Conservation (phyloP, 805 yeast genomes). For the Cyberlindnera samutprakarnensis region DNA sequence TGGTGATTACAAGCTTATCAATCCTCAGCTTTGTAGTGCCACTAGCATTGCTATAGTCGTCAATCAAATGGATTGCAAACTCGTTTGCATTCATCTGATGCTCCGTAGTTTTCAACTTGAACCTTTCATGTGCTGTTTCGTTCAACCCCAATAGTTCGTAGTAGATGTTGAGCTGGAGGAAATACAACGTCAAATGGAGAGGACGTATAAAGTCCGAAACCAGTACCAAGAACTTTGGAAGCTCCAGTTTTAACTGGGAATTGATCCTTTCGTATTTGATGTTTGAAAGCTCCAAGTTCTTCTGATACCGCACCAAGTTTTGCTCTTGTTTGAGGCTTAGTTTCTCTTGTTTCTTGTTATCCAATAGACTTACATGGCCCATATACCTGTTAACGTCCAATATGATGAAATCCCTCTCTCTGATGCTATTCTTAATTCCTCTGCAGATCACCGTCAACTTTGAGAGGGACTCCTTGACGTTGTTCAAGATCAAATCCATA, state of each 20-base stretch:
- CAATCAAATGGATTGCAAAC: slow-evolving; percentile 5
- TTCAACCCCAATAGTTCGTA: slow-evolving; percentile 25
- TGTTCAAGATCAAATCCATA: slow-evolving; percentile 21
- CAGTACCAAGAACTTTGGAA: slow-evolving; percentile 36
- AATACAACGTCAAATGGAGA: slow-evolving; percentile 26
- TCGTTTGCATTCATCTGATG: not conserved
- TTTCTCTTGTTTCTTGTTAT: slow-evolving; percentile 18
- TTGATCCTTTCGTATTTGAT: slow-evolving; percentile 33
- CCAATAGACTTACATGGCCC: slow-evolving; percentile 17
- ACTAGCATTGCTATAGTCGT: too few relatives aligned
- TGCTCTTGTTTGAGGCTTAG: slow-evolving; percentile 33
- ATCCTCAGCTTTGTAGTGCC: too few relatives aligned
- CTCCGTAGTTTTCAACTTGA: slow-evolving; percentile 10
- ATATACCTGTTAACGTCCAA: slow-evolving; percentile 31
- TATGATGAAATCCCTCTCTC: slow-evolving; percentile 26
- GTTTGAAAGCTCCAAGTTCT: slow-evolving; percentile 24
- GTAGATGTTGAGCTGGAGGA: slow-evolving; percentile 27
- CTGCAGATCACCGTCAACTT: slow-evolving; percentile 13
- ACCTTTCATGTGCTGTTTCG: slow-evolving; percentile 6
- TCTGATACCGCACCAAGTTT: slow-evolving; percentile 24
- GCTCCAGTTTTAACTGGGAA: slow-evolving; percentile 33
- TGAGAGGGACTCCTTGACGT: slow-evolving; percentile 18
- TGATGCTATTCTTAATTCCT: slow-evolving; percentile 23
- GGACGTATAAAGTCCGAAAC: slow-evolving; percentile 26
- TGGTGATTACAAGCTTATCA: slow-evolving; percentile 5